Evolutionary conservation across 208 protist genomes (phyloP).

Genomic region (Wallacemonas sp.): DNA sequence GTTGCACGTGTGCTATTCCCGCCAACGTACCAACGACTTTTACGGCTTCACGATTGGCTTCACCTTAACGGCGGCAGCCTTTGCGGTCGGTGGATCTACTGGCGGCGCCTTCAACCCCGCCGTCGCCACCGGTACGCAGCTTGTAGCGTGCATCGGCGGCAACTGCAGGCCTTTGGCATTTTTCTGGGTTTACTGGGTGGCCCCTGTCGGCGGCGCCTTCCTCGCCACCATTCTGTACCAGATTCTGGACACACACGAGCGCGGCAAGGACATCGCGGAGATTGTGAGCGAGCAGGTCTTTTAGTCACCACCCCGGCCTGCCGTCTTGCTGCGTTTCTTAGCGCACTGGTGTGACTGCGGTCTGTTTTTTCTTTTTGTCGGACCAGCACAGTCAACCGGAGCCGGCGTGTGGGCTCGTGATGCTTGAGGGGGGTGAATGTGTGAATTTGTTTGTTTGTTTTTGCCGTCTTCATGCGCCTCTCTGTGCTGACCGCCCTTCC

Average conservation of each 20-base stretch:
- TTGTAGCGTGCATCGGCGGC: slow-evolving; percentile 68
- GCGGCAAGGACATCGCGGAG: slow-evolving; percentile 18
- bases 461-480: neutral
- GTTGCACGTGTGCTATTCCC: slow-evolving; percentile 80
- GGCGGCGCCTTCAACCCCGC: slow-evolving; percentile 82
- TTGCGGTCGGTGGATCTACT: slow-evolving; percentile 65
- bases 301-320: slow-evolving; percentile 3
- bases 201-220: slow-evolving; percentile 74
- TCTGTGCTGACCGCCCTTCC: no score
- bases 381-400: no score
- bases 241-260: slow-evolving; percentile 74
- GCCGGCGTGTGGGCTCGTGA: no score
- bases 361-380: no score
- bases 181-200: slow-evolving; percentile 89
- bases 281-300: slow-evolving; percentile 29
- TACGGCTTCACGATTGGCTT: slow-evolving; percentile 81
- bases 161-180: slow-evolving; percentile 62
- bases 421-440: no score
- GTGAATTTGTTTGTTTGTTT: neutral
- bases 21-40: slow-evolving; percentile 84
- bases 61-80: slow-evolving; percentile 62
- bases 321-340: neutral
- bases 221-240: slow-evolving; percentile 80
- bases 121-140: slow-evolving; percentile 68
- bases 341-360: neutral